Evolutionary conservation across 345 rosid species (phyloP).

Genomic region (Sonneratia alba): DNA sequence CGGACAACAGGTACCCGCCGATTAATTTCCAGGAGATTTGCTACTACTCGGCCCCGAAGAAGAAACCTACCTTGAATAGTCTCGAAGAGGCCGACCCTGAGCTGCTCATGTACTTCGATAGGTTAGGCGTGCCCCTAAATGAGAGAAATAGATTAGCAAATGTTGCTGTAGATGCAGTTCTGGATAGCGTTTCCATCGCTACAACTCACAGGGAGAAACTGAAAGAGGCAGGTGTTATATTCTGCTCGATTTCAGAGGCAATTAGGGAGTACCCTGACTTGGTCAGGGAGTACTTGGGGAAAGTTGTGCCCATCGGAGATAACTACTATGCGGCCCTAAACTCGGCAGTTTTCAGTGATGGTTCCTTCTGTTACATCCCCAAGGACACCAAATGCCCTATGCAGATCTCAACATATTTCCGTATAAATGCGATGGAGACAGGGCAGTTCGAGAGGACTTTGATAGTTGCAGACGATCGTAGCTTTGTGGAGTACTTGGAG

Average conservation of each 20-base stretch:
- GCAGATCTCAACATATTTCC: slow-evolving; percentile 87
- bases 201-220: slow-evolving; percentile 75
- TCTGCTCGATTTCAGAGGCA: slow-evolving; percentile 87
- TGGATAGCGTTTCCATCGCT: slow-evolving; percentile 86
- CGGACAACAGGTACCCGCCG: slow-evolving; percentile 60
- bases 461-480: slow-evolving; percentile 86
- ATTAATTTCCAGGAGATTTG: slow-evolving; percentile 79
- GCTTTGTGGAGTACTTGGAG: slow-evolving; percentile 89
- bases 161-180: slow-evolving; percentile 88
- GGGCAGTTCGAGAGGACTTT: slow-evolving; percentile 98
- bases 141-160: slow-evolving; percentile 70
- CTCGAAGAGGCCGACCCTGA: slow-evolving; percentile 88
- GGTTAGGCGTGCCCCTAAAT: slow-evolving; percentile 58
- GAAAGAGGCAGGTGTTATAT: slow-evolving; percentile 71
- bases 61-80: slow-evolving; percentile 68
- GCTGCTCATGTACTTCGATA: slow-evolving; percentile 63
- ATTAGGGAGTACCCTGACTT: slow-evolving; percentile 67
- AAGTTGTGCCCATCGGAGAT: slow-evolving; percentile 79
- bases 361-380: slow-evolving; percentile 73
- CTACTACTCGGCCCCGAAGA: slow-evolving; percentile 86
- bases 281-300: slow-evolving; percentile 71
- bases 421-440: slow-evolving; percentile 81
- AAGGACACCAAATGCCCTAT: slow-evolving; percentile 77
- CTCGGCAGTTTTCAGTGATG: slow-evolving; percentile 90
- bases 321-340: slow-evolving; percentile 83